Conservation (phyloP, 164 flowering plant species). For the Annona cherimola region DNA sequence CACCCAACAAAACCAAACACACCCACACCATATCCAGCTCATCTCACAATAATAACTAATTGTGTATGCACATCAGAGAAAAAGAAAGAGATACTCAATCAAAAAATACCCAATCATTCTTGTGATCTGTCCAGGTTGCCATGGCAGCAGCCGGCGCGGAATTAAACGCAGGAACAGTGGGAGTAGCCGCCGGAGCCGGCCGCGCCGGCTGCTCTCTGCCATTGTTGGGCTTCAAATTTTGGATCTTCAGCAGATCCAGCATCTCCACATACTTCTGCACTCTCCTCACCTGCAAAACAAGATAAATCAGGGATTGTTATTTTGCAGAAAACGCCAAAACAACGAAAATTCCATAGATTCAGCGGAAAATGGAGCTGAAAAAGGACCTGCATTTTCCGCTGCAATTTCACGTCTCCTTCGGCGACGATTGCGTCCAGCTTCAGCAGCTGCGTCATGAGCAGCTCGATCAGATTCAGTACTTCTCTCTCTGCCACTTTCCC, state of each 20-base stretch:
- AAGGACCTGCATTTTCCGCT: conserved; percentile 88
- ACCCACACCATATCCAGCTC: conserved; percentile 1
- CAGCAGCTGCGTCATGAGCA: conserved; percentile 78
- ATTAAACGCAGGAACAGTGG: conserved; percentile 63
- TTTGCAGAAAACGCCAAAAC: too few relatives aligned
- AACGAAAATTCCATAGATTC: neutral
- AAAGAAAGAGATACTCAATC: conserved; percentile 12
- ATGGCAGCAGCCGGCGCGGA: conserved; percentile 24
- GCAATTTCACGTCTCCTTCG: conserved; percentile 79
- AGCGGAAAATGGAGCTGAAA: too few relatives aligned
- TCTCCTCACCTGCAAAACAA: conserved; percentile 54
- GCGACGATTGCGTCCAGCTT: conserved; percentile 73
- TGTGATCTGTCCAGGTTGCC: conserved; percentile 6
- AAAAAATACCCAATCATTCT: conserved; percentile 34
- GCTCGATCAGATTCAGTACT: conserved; percentile 58
- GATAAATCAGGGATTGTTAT: neutral
- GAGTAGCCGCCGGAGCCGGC: conserved; percentile 12
- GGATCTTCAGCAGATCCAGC: conserved; percentile 55
- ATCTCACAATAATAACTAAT: neutral
- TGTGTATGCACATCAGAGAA: neutral
- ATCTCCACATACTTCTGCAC: conserved; percentile 86
- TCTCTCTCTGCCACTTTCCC: conserved; percentile 64
- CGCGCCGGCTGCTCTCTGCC: conserved; percentile 25
- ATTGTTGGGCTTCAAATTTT: conserved; percentile 35
- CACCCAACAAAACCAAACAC: conserved; percentile 7